Percentiles rank a stretch among this genome's conserved stretches.
Evolutionary conservation across 805 yeast genomes (phyloP).

Genomic region (Kuraishia cidri): DNA sequence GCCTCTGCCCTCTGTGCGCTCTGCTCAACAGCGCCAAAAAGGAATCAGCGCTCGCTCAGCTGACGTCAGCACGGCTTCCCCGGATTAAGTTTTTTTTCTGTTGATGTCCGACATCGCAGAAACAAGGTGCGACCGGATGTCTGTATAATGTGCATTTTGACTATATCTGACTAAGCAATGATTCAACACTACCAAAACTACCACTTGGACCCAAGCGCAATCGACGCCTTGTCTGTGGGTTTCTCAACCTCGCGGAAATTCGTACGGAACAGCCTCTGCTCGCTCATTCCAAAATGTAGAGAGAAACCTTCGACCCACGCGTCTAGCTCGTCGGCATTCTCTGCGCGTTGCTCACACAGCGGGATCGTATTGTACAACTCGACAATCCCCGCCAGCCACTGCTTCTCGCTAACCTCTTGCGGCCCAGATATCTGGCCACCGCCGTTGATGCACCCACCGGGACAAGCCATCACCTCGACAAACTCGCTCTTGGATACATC

Average conservation of each 20-base stretch:
- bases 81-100: too few species aligned
- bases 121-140: too few species aligned
- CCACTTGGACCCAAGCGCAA: constrained; percentile 52
- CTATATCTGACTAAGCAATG: too few species aligned
- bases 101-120: too few species aligned
- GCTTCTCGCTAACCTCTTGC: constrained; percentile 21
- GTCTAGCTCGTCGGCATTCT: constrained; percentile 6
- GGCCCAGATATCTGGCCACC: constrained; percentile 78
- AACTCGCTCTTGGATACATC: constrained; percentile 66
- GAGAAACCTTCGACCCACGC: constrained; percentile 30
- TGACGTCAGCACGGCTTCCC: too few species aligned
- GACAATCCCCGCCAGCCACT: constrained; percentile 31
- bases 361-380: constrained; percentile 25
- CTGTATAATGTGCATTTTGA: too few species aligned
- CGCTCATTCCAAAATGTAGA: constrained; percentile 17
- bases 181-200: too few species aligned
- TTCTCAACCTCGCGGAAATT: constrained; percentile 41
- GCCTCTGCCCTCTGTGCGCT: too few species aligned
- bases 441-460: constrained; percentile 95
- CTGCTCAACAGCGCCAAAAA: too few species aligned
- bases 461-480: constrained; percentile 97
- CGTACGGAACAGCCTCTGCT: constrained; percentile 31
- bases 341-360: too few species aligned
- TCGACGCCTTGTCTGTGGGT: constrained; percentile 36
- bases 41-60: too few species aligned